Base-by-base conservation (phyloP, 2,329 filamentous ascomycete species). In the Sordariomycetes sp. region DNA sequence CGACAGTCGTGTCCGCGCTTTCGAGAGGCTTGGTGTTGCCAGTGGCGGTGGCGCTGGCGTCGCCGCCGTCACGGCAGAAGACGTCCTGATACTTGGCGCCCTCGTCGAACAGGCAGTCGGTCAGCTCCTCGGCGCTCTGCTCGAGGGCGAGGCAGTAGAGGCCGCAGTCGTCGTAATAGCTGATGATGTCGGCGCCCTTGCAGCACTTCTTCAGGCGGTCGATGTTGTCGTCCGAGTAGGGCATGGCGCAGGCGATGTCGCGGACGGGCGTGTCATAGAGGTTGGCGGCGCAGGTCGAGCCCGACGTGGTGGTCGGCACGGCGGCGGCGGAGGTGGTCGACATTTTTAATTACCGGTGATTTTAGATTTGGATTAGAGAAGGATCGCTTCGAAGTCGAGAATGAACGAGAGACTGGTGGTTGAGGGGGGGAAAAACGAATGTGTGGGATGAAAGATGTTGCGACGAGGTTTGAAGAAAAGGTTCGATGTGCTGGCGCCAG, bases 161-260 rank as follows among this genome's bases (percentile, higher is more conserved):
- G 17, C 73, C 74, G 68, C 77, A 79, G 62, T 70, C 66, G 64
- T 72, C 62, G 63, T 73, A 68, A 71, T 78, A 79, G 61, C 66
- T 66, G 54, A 73, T 65, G 32, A 78, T 68, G 24, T 70, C 64
- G 56, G 75, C 72, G 10, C 67, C 61, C 12, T 69, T 67, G 63
- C 76, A 79, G 72, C 76, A 79, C 24, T 65, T 62, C 48, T 67
- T 59, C 69, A 77, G 72, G 59, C 74, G 67, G 42, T 70, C 66
- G 55, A 72, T 68, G 66, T 73, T 65, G 61, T 75, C 74, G 5
- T 65, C 64, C 60, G 64, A 65, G 59, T 66, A 66, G 28, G 70
- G 64, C 54, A 76, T 66, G 2, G 69, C 77, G 64, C 77, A 79
- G 48, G 70, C 71, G 17, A 69, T 65, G 59, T 79, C 75, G 24